Percentiles rank a stretch among this genome's conserved stretches.
Evolutionary conservation across 306 rosid genomes (phyloP).

Genomic region (Acmispon strigosus): DNA sequence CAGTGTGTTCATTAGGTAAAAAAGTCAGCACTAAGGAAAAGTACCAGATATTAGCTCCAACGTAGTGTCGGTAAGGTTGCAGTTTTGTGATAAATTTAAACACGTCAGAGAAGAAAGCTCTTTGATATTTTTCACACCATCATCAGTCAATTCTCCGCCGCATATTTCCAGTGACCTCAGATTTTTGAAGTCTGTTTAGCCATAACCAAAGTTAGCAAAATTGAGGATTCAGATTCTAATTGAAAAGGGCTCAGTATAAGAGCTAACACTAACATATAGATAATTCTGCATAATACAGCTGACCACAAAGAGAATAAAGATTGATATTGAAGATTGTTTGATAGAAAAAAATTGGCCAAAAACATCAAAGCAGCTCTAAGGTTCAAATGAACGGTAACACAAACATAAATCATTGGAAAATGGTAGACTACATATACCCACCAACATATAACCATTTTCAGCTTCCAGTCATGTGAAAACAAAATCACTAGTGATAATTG

Average conservation of each 20-base stretch:
- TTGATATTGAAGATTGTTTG: not conserved
- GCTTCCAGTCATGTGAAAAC: not conserved
- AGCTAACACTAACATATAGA: not conserved
- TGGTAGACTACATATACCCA: too few relatives aligned
- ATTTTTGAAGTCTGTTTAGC: conserved; percentile 60
- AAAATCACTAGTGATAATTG: not conserved
- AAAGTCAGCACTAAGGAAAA: not conserved
- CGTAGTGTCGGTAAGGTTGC: conserved; percentile 72
- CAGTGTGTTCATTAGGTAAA: too few relatives aligned
- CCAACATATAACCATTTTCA: too few relatives aligned
- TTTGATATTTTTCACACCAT: conserved; percentile 68
- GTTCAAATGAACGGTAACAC: too few relatives aligned
- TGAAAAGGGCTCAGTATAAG: not conserved
- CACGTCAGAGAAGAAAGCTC: conserved; percentile 65
- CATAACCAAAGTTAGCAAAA: not conserved
- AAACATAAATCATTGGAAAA: too few relatives aligned
- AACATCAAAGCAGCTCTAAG: not conserved
- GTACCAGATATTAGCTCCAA: conserved; percentile 76
- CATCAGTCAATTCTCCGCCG: conserved; percentile 84
- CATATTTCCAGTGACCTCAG: conserved; percentile 84
- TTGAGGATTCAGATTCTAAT: not conserved
- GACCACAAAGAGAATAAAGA: not conserved
- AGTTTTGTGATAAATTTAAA: conserved; percentile 78
- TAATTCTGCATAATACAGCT: not conserved
- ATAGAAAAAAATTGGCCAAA: not conserved